Evolutionary conservation across 768 basidiomycete genomes (phyloP).

Genomic region (Pulveroboletus sp.): DNA sequence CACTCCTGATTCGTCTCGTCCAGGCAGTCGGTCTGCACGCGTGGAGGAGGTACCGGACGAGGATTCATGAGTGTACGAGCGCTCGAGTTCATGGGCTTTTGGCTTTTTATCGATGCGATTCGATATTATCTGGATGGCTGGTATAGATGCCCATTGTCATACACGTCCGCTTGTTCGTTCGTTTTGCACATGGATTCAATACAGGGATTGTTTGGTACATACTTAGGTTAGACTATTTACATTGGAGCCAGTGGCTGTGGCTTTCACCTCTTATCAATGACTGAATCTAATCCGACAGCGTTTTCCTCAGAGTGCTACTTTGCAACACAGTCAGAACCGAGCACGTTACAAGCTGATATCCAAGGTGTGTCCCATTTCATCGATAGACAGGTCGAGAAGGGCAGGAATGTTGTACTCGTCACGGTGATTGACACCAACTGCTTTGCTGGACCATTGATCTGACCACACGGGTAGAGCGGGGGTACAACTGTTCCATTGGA

Average conservation of each 20-base stretch:
- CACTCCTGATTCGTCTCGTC: conserved; percentile 31
- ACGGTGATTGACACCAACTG: conserved; percentile 61
- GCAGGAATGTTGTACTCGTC: conserved; percentile 84
- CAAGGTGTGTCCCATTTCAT: conserved; percentile 67
- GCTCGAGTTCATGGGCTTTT: not conserved
- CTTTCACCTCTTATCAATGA: not conserved
- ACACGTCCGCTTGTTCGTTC: too few species aligned
- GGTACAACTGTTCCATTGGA: conserved; percentile 98
- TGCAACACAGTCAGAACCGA: conserved; percentile 78
- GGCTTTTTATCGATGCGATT: too few species aligned
- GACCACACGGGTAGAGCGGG: conserved; percentile 65
- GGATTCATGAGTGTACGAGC: conserved; percentile 25
- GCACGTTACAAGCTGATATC: conserved; percentile 67
- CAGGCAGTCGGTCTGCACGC: conserved; percentile 36
- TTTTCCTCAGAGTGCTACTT: conserved; percentile 94
- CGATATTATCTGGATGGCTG: too few species aligned
- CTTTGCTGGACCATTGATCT: conserved; percentile 11
- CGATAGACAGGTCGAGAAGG: conserved; percentile 55
- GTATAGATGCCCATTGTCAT: too few species aligned
- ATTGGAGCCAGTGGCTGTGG: conserved; percentile 20
- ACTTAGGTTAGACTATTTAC: too few species aligned
- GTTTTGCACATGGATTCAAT: too few species aligned
- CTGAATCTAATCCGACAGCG: conserved; percentile 11
- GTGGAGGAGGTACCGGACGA: conserved; percentile 48
- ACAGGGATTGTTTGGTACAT: too few species aligned